Base-by-base conservation (phyloP, 345 rosid genomes). In the Citrus hindsii region DNA sequence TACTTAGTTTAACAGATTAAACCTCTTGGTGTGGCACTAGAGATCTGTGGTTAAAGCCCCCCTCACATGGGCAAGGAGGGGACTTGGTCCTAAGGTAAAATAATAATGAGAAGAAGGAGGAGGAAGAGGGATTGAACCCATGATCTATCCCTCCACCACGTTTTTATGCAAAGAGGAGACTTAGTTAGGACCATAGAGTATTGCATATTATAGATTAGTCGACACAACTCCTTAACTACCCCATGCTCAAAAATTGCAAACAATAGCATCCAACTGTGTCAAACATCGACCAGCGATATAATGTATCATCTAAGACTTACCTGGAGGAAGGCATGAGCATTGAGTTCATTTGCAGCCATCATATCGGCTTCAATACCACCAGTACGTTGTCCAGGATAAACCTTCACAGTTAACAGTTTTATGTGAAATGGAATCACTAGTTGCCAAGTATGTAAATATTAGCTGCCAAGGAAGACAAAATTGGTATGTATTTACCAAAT, bases 321-420 rank as follows among this genome's bases (percentile, higher is more conserved):
- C 93, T 95, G 98, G 79, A 95, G 99, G 81, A 84, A 87, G 83
- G 95, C 79, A 89, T 93, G 99, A 32, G 92, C 83, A 85, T 87
- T 91, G 65, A 95, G 89, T 85, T 95, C 99, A 81, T 91, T 95
- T 81, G 98, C 97, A 69, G 98, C 99, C 99, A 95, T 92, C 97
- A 90, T 88, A 85, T 95, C 99, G 35, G 97, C 93, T 86, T 95
- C 99, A 79, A 82, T 65, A 48, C 94, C 96, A 76, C 84, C 97
- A 84, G 92, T 89, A 76, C 98, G 85, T 81, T 83, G 64, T 82
- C 99, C 98, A 0, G 99, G 99, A 86, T 93, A 95, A 70, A 95
- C 99, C 99, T 95, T 81, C 74, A 89, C 58, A 37, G 55, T 10
- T 27, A 78, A 75, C 30, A 81, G 64, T 55, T 71, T 67, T 69